Base-by-base conservation (phyloP, 228 moss, liverwort and hornwort genomes). In the Sphagnum fallax region DNA sequence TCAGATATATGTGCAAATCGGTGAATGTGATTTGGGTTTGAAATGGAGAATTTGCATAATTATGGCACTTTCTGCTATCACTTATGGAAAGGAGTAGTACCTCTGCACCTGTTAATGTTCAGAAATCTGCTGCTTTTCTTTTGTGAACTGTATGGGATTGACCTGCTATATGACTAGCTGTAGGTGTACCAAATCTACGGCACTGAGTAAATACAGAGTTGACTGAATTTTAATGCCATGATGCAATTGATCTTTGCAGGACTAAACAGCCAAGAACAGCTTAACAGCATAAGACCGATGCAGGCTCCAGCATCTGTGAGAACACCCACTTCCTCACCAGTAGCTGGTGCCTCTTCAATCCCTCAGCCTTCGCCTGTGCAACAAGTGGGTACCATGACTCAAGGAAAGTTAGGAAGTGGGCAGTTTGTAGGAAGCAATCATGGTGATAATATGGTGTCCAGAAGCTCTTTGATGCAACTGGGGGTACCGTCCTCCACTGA, bases 201-300 rank as follows among this genome's bases (percentile, higher is more conserved):
- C 32, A 32, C 32, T 32, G 32, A 32, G 32, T 32, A 32, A 32
- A 32, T 32, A 32, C 32, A 32, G 32, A 32, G 32, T 32, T 32
- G 32, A 32, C 32, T 3, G 2, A 32, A 32, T 32, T 32, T 32
- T 32, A 32, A 60, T 11, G 59, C 59, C 15, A 11, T 32, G 32
- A 32, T 32, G 32, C 32, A 32, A 32, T 32, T 32, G 32, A 32
- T 64, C 47, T 52, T 67, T 73, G 61, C 83, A 87, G 93, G 87
- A 76, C 83, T 73, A 7, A 83, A 65, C 69, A 74, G 79, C 6
- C 78, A 78, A 75, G 94, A 91, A 67, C 91, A 88, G 60, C 71
- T 75, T 65, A 85, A 77, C 60, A 84, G 86, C 48, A 75, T 83
- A 60, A 82, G 83, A 5, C 57, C 78, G 63, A 8, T 76, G 67